Evolutionary conservation across 208 protist genomes (phyloP).

Genomic region (Leishmania tropica): DNA sequence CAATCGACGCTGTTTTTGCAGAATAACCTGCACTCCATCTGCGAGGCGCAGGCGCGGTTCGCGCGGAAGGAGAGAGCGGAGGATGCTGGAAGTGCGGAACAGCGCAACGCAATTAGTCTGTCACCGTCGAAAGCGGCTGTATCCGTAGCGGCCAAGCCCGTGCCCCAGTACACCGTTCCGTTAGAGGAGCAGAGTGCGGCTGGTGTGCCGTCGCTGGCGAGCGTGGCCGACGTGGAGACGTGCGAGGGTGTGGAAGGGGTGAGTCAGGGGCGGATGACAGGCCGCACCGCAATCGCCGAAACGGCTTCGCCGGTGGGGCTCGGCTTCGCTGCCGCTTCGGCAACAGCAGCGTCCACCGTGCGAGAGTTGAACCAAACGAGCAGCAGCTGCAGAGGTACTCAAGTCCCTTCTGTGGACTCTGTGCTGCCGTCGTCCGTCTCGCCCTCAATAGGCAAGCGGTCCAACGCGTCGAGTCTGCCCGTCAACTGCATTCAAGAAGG

Average conservation of each 20-base stretch:
- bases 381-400: constrained; percentile 15
- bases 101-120: neutral
- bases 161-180: neutral
- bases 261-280: neutral
- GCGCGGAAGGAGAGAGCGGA: neutral
- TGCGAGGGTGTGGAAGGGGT: neutral
- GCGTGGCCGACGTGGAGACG: neutral
- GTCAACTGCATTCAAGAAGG: constrained; percentile 5
- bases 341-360: too few species aligned
- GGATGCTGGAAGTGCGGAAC: neutral
- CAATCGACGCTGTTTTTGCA: constrained; percentile 72
- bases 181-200: neutral
- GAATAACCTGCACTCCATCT: constrained; percentile 23
- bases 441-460: constrained; percentile 5
- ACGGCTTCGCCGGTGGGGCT: neutral
- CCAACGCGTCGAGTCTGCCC: constrained; percentile 6
- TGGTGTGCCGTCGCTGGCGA: neutral
- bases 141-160: neutral
- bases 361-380: neutral
- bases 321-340: neutral
- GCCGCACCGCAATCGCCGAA: neutral
- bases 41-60: constrained; percentile 9
- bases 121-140: neutral
- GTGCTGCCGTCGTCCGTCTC: constrained; percentile 10
- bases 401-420: constrained; percentile 8